Evolutionary conservation across 495 filamentous ascomycete species (phyloP), one percentile per base, ranked within the genome.

Genomic region (Aspergillus asperescens): DNA sequence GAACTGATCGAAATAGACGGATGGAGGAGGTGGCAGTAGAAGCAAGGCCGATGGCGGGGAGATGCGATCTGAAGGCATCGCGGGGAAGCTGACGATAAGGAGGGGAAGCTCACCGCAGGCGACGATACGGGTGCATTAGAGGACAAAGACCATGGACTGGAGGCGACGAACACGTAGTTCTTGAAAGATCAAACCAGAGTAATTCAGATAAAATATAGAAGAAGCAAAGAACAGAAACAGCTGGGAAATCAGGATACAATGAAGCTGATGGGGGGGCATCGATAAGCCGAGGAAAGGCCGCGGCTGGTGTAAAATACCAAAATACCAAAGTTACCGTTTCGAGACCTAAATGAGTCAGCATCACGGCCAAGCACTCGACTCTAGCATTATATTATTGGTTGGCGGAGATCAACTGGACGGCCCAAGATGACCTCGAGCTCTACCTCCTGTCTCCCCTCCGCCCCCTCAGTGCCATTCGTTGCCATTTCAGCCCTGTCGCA

Each of bases 1-100:
- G 48, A 79, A 63, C 10, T 64, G 57, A 8, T 58, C 57, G 32
- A 74, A 63, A 0, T 74, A 61, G 54, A 69, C 59, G 10, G 67
- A 67, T 46, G 76, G 70, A 35, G 72, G 74, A 42, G 67, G 62
- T 34, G 78, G 78, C 44, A 81, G 68, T 23, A 81, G 56, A 12
- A 79, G 65, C 37, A 79, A 59, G 56, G 64, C 67, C 48, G 68
- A 68, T 48, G 66, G 48, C 25, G 60, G 48, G 37, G 56, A 56
- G 43, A 49, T 52, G 44, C 19, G 51, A 57, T 61, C 55, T 38
- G 60, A 56, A 50, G 62, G 51, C 61, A 69, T 72, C 48, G 37
- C 49, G 54, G 45, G 39, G 52, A 37, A 50, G 15, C 16, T 28
- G 40, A 35, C 4, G 32, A 23, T 22, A 56, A 51, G 28, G 49